Percentiles rank a stretch among this genome's conserved stretches.
Evolutionary conservation across 2,329 filamentous ascomycete species (phyloP).

Genomic region (Colletotrichum orbiculare): DNA sequence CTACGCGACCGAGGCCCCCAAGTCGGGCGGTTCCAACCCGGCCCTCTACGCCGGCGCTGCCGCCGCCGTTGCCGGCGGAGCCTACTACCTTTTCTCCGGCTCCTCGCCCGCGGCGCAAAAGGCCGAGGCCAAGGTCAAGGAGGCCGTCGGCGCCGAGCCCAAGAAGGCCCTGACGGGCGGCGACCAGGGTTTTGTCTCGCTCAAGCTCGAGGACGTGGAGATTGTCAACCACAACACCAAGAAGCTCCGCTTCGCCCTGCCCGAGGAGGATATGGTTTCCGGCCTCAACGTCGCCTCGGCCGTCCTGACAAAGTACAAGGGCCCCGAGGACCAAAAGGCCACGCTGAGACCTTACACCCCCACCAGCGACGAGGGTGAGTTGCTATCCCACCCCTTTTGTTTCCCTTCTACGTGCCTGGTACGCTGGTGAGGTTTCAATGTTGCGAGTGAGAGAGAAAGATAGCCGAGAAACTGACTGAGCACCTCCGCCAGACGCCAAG

Average conservation of each 20-base stretch:
- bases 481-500: constrained; percentile 65
- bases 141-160: constrained; percentile 52
- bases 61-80: constrained; percentile 67
- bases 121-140: constrained; percentile 65
- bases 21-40: constrained; percentile 63
- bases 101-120: constrained; percentile 60
- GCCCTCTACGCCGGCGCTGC: constrained; percentile 71
- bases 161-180: constrained; percentile 78
- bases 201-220: constrained; percentile 84
- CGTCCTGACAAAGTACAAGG: constrained; percentile 91
- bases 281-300: constrained; percentile 87
- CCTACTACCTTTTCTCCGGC: constrained; percentile 66
- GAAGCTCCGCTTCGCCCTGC: constrained; percentile 87
- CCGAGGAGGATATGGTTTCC: constrained; percentile 84
- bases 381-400: neutral
- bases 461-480: constrained; percentile 29
- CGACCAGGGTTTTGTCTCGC: constrained; percentile 87
- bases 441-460: neutral
- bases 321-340: constrained; percentile 83
- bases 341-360: constrained; percentile 94
- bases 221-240: constrained; percentile 95
- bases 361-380: constrained; percentile 82
- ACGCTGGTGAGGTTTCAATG: neutral
- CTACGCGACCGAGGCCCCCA: constrained; percentile 76
- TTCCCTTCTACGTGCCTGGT: neutral